phyloP scores from a whole-genome alignment of 768 basidiomycete species.

The Crassisporium funariophilum region DNA sequence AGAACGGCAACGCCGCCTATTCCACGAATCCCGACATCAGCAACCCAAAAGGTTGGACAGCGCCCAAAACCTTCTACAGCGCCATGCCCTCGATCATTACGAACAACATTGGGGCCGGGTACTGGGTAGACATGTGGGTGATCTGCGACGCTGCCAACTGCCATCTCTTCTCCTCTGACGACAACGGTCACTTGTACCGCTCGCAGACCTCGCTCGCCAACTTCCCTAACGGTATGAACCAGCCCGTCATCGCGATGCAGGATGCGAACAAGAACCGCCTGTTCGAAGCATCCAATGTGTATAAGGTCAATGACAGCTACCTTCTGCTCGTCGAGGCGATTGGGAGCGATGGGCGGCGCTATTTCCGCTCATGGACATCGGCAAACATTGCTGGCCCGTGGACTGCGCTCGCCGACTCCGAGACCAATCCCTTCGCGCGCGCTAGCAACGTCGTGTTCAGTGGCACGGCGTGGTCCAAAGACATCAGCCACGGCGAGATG shows the following conservation, averaged over 20 bases:
- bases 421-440: constrained; percentile 18
- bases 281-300: constrained; percentile 20
- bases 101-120: constrained; percentile 18
- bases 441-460: constrained; percentile 17
- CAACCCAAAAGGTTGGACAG: constrained; percentile 20
- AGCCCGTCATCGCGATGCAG: constrained; percentile 21
- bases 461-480: constrained; percentile 13
- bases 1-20: constrained; percentile 20
- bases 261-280: constrained; percentile 11
- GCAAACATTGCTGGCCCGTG: constrained; percentile 13
- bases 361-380: constrained; percentile 21
- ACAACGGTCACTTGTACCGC: constrained; percentile 24
- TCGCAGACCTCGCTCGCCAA: constrained; percentile 18
- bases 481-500: constrained; percentile 26
- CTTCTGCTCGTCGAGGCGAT: constrained; percentile 22
- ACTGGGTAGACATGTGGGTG: constrained; percentile 27
- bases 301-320: constrained; percentile 10
- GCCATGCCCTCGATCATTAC: constrained; percentile 12
- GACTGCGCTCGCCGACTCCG: constrained; percentile 7
- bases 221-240: constrained; percentile 20
- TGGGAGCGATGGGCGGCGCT: constrained; percentile 13
- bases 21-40: constrained; percentile 20
- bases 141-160: constrained; percentile 22
- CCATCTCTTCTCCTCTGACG: constrained; percentile 24
- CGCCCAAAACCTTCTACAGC: constrained; percentile 17